Base-by-base conservation (phyloP, 306 rosid genomes). In the Luffa acutangula region DNA sequence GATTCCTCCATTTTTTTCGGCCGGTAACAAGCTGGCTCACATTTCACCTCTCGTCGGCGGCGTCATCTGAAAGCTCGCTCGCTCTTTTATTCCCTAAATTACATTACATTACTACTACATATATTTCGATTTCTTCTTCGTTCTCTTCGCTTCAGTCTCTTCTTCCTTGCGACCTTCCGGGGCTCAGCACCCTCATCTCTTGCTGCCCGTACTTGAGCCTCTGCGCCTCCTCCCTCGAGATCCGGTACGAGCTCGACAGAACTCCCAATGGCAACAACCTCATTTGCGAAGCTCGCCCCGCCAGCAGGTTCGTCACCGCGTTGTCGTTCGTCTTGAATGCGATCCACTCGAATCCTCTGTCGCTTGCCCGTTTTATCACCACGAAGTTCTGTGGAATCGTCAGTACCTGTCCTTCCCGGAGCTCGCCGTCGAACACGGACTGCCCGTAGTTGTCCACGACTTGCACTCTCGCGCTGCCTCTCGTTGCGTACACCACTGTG, bases 321-420 rank as follows among this genome's bases (percentile, higher is more conserved):
- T 84, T 77, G 42, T 84, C 83, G 21, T 63, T 80, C 2, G 86
- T 84, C 81, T 84, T 84, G 70, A 84, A 48, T 60, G 86, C 75
- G 14, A 84, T 53, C 86, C 86, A 84, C 33, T 76, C 84, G 34
- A 84, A 80, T 64, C 86, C 86, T 36, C 43, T 51, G 10, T 63
- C 52, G 34, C 76, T 78, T 0, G 86, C 86, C 66, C 46, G 72
- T 78, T 70, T 84, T 34, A 84, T 18, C 49, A 80, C 72, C 9
- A 71, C 86, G 60, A 46, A 84, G 70, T 80, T 64, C 62, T 80
- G 86, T 13, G 86, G 86, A 53, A 84, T 78, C 36, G 62, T 14
- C 80, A 84, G 58, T 45, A 63, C 76, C 70, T 84, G 86, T 4
- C 86, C 86, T 52, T 80, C 54, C 14, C 37, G 72, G 7, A 80